Evolutionary conservation across 306 rosid genomes (phyloP), one percentile per base, ranked within the genome.

Genomic region (Herpetospermum pedunculosum): DNA sequence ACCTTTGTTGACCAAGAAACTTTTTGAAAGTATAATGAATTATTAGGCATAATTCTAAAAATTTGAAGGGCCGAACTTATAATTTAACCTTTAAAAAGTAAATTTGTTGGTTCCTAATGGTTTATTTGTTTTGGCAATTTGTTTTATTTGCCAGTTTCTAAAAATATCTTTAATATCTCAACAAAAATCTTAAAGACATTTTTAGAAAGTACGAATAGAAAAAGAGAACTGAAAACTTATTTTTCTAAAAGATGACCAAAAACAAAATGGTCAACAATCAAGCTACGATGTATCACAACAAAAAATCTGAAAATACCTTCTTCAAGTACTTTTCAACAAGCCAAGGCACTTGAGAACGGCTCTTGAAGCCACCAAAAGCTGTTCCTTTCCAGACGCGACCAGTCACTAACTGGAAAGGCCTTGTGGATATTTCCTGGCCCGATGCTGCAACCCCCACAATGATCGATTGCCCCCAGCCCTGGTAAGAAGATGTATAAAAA

Each of bases 321-420:
- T 90, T 93, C 87, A 93, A 44, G 91, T 93, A 93, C 91, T 93
- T 91, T 32, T 89, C 90, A 15, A 93, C 98, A 59, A 94, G 98
- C 96, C 89, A 87, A 70, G 98, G 98, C 70, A 91, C 98, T 80
- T 93, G 97, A 48, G 97, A 87, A 21, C 98, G 86, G 75, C 98
- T 91, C 88, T 93, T 94, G 82, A 94, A 91, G 50, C 98, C 98
- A 62, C 96, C 97, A 81, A 94, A 94, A 77, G 97, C 95, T 25
- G 98, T 94, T 87, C 98, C 98, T 74, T 94, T 94, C 98, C 98
- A 91, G 46, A 89, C 92, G 46, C 98, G 98, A 28, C 97, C 97
- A 1, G 98, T 93, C 83, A 93, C 98, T 85, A 93, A 75, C 85
- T 94, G 98, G 76, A 94, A 94, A 1, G 98, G 98, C 12, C 96